Percentiles rank a stretch among this genome's conserved stretches.
Evolutionary conservation across 371 early-diverging fungal species (phyloP).

Genomic region (Coemansia sp.): DNA sequence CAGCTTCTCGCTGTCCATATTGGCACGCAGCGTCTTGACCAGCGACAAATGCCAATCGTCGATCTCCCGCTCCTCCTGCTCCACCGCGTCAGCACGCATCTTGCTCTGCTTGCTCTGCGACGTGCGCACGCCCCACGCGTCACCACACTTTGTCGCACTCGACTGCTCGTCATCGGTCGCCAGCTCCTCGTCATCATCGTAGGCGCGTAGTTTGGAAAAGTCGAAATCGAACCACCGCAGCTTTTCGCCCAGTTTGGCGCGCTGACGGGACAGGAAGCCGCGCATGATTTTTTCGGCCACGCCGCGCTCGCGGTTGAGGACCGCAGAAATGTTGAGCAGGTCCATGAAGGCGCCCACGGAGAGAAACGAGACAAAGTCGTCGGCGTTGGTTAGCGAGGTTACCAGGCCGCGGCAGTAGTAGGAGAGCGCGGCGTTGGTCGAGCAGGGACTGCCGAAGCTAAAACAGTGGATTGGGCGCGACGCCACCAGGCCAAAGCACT

Average conservation of each 20-base stretch:
- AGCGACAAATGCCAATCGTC: slow-evolving; percentile 80
- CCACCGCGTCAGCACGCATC: not conserved
- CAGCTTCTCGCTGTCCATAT: slow-evolving; percentile 75
- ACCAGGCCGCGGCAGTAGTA: slow-evolving; percentile 68
- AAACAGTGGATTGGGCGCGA: slow-evolving; percentile 77
- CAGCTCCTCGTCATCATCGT: slow-evolving; percentile 10
- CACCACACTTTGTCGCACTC: not conserved
- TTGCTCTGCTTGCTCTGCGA: slow-evolving; percentile 6
- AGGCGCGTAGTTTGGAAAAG: slow-evolving; percentile 40
- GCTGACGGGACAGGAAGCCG: slow-evolving; percentile 53
- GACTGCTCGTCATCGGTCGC: not conserved
- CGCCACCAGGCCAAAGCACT: slow-evolving; percentile 63
- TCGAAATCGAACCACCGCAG: slow-evolving; percentile 48
- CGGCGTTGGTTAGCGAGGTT: slow-evolving; percentile 70
- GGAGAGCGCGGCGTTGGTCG: slow-evolving; percentile 65
- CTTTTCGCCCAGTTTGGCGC: slow-evolving; percentile 26
- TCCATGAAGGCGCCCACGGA: slow-evolving; percentile 73
- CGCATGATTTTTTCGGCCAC: slow-evolving; percentile 70
- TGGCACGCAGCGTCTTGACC: slow-evolving; percentile 77
- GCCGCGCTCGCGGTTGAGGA: slow-evolving; percentile 61
- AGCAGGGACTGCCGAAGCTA: slow-evolving; percentile 73
- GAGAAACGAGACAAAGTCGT: slow-evolving; percentile 71
- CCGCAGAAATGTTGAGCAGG: slow-evolving; percentile 70
- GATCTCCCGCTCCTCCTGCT: slow-evolving; percentile 14
- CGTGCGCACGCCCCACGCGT: slow-evolving; percentile 41